Conservation (phyloP, 2,329 filamentous ascomycete species). For the Pyricularia pennisetigena region DNA sequence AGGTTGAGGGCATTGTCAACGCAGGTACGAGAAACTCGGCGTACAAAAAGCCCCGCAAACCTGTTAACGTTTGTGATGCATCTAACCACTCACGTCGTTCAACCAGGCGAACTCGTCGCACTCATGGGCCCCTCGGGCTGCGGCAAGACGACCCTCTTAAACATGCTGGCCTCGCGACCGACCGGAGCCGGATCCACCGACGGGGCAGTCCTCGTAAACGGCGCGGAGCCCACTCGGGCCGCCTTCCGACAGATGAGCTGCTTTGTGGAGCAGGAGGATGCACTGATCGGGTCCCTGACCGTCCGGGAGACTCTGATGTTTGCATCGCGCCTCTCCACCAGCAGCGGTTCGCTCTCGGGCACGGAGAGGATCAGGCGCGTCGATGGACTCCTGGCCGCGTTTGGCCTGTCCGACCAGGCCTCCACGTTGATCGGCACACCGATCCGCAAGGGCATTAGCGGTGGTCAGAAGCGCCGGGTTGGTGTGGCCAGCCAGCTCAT, state of each 20-base stretch:
- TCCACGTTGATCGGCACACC: constrained; percentile 71
- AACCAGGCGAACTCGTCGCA: constrained; percentile 59
- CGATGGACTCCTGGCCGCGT: constrained; percentile 55
- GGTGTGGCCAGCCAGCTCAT: constrained; percentile 75
- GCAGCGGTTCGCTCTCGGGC: constrained; percentile 36
- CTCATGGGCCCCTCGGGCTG: constrained; percentile 68
- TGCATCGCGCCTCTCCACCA: constrained; percentile 57
- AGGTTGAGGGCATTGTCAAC: constrained; percentile 53
- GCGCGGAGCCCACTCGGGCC: constrained; percentile 36
- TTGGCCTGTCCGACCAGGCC: constrained; percentile 62
- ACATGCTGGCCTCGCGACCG: constrained; percentile 56
- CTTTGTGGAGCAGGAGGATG: constrained; percentile 85
- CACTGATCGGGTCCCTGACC: constrained; percentile 70
- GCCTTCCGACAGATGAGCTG: constrained; percentile 57
- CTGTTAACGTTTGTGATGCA: too few species aligned
- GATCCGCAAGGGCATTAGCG: constrained; percentile 72
- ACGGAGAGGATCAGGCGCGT: constrained; percentile 53
- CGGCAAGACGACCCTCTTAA: constrained; percentile 79
- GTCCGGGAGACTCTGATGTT: constrained; percentile 73
- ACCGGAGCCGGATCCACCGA: constrained; percentile 43
- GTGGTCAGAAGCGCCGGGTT: constrained; percentile 74
- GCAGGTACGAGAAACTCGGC: constrained; percentile 33
- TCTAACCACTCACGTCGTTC: not conserved
- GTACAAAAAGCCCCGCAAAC: too few species aligned
- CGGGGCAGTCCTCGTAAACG: constrained; percentile 54